Evolutionary conservation across 2,329 filamentous ascomycete genomes (phyloP).

Genomic region (Aphanocladium album): DNA sequence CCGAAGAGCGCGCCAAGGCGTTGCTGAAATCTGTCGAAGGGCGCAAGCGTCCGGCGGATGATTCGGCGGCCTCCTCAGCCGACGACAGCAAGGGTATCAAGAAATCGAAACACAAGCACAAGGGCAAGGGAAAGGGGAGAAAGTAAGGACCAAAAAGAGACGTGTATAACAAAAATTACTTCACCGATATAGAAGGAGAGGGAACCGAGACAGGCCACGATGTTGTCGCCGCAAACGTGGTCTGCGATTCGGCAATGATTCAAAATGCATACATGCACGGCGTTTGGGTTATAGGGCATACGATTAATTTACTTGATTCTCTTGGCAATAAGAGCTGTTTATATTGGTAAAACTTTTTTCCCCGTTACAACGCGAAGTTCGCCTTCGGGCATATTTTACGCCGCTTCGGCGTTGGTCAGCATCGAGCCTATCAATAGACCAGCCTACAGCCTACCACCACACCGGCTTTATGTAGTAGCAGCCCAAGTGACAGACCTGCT

Average conservation of each 20-base stretch:
- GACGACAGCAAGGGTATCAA: constrained; percentile 25
- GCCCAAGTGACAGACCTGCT: too few relatives aligned
- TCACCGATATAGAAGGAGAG: neutral
- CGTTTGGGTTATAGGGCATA: neutral
- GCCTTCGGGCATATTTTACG: too few relatives aligned
- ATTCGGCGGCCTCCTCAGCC: constrained; percentile 22
- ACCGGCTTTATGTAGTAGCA: too few relatives aligned
- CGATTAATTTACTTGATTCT: too few relatives aligned
- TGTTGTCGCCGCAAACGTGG: neutral
- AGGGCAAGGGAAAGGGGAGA: constrained; percentile 21
- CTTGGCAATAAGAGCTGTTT: too few relatives aligned
- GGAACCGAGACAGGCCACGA: neutral
- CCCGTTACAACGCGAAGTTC: too few relatives aligned
- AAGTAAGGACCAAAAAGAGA: neutral
- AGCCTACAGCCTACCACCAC: too few relatives aligned
- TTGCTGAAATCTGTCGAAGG: constrained; percentile 41
- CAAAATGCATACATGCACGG: neutral
- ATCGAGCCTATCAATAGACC: too few relatives aligned
- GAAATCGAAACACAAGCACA: constrained; percentile 23
- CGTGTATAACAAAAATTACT: neutral
- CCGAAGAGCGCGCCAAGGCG: constrained; percentile 50
- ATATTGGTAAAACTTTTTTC: too few relatives aligned
- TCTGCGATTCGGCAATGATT: neutral
- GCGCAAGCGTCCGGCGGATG: constrained; percentile 40
- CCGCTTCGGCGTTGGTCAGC: too few relatives aligned